phyloP scores from a whole-genome alignment of 805 yeast genomes.

The Saturnispora quitensis region DNA sequence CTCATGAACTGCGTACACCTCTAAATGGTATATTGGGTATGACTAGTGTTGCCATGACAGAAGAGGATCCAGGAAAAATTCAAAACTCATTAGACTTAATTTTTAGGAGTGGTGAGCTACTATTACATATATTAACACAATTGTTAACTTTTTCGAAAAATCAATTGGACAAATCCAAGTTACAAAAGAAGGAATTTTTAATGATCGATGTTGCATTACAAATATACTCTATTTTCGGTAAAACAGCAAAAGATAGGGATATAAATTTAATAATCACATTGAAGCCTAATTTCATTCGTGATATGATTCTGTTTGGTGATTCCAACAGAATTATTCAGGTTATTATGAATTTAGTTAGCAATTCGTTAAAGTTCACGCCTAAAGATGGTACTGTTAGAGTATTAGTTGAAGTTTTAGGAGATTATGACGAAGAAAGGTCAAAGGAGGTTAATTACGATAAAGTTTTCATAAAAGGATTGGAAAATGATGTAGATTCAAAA shows the following conservation, averaged over 20 bases:
- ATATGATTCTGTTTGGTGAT: conserved; percentile 74
- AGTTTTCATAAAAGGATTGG: conserved; percentile 34
- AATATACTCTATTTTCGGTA: conserved; percentile 74
- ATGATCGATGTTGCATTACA: conserved; percentile 77
- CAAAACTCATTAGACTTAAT: conserved; percentile 73
- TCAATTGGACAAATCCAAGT: conserved; percentile 70
- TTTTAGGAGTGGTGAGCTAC: conserved; percentile 82
- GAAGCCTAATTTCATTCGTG: conserved; percentile 50
- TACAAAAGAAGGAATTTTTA: conserved; percentile 77
- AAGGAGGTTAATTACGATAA: conserved; percentile 31
- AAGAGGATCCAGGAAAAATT: conserved; percentile 55
- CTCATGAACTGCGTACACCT: conserved; percentile 93
- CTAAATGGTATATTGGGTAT: conserved; percentile 92
- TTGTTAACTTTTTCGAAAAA: conserved; percentile 87
- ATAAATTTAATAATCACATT: conserved; percentile 58
- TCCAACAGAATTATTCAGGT: conserved; percentile 85
- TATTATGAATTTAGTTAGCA: conserved; percentile 85
- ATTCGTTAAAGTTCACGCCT: conserved; percentile 88
- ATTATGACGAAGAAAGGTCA: conserved; percentile 51
- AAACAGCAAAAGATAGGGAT: conserved; percentile 67
- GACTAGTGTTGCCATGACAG: conserved; percentile 91
- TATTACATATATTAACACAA: conserved; percentile 84
- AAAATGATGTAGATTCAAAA: conserved; percentile 9
- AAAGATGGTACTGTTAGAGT: conserved; percentile 75
- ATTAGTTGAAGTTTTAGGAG: conserved; percentile 53